Evolutionary conservation across 306 rosid genomes (phyloP), one percentile per base, ranked within the genome.

Genomic region (Quercus cerris): DNA sequence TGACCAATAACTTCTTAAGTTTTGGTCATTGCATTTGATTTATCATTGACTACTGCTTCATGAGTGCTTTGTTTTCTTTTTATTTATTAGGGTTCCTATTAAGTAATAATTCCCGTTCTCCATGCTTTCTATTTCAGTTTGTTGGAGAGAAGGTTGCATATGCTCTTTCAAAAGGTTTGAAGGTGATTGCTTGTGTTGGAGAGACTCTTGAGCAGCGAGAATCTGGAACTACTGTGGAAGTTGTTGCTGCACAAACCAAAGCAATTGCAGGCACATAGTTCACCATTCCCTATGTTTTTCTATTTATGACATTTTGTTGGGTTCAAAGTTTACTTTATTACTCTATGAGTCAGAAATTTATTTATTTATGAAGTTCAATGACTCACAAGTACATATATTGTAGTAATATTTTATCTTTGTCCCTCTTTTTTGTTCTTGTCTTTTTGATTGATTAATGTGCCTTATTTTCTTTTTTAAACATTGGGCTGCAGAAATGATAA

Each of bases 191-290:
- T 38, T 92, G 95, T 82, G 89, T 92, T 11, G 97, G 97, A 35
- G 97, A 92, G 91, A 92, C 97, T 78, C 97, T 92, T 77, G 94
- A 92, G 46, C 92, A 92, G 86, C 92, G 95, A 59, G 94, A 92
- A 88, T 85, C 97, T 56, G 92, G 94, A 73, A 64, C 85, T 19
- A 92, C 97, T 11, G 1, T 77, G 71, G 62, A 85, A 28, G 91
- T 92, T 84, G 95, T 92, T 66, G 81, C 97, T 56, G 92, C 93
- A 61, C 97, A 92, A 90, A 92, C 97, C 71, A 92, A 90, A 86
- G 97, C 97, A 63, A 92, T 92, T 76, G 94, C 97, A 70, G 95
- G 97, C 89, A 56, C 6, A 44, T 71, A 22, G 56, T 27, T 71
- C 58, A 27, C 68, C 6, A 31, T 55, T 52, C 9, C n/a, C 64